Evolutionary conservation across 306 rosid species (phyloP).

Genomic region (Casuarina glauca): DNA sequence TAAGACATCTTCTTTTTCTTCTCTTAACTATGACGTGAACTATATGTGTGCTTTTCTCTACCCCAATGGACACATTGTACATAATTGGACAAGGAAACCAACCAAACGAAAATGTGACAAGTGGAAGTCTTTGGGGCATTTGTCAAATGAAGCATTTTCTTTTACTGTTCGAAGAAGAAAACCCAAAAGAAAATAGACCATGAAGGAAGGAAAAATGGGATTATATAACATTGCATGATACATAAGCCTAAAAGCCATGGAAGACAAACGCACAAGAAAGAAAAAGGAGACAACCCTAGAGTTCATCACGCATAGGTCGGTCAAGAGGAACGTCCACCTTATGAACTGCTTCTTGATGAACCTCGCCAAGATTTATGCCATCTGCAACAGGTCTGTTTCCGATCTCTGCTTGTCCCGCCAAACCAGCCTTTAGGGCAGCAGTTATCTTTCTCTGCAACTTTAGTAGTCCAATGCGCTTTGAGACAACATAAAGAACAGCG

Average conservation of each 20-base stretch:
- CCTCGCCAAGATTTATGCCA: conserved; percentile 48
- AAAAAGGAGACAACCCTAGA: conserved; percentile 26
- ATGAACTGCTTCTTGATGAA: conserved; percentile 39
- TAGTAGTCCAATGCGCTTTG: conserved; percentile 75
- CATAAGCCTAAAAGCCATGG: not conserved
- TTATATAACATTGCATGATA: not conserved
- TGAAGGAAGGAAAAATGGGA: not conserved
- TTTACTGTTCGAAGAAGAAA: not conserved
- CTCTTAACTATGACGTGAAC: conserved; percentile 10
- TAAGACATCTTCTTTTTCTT: conserved; percentile 3
- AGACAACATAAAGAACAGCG: conserved; percentile 81
- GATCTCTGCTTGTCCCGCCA: conserved; percentile 50
- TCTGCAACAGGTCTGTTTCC: conserved; percentile 52
- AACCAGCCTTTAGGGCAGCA: conserved; percentile 77
- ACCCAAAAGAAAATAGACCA: not conserved
- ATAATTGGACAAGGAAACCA: conserved; percentile 21
- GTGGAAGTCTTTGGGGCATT: not conserved
- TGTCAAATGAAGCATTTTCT: not conserved
- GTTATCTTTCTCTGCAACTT: conserved; percentile 69
- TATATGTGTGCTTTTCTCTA: not conserved
- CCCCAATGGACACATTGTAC: conserved; percentile 10
- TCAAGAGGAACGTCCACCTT: conserved; percentile 46
- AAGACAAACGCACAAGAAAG: not conserved
- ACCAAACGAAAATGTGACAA: not conserved
- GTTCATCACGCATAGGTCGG: conserved; percentile 64